A percentile compares a stretch with the other conserved stretches of the same genome.
Evolutionary conservation across 345 rosid species (phyloP).

Genomic region (Arabidopsis suecica): DNA sequence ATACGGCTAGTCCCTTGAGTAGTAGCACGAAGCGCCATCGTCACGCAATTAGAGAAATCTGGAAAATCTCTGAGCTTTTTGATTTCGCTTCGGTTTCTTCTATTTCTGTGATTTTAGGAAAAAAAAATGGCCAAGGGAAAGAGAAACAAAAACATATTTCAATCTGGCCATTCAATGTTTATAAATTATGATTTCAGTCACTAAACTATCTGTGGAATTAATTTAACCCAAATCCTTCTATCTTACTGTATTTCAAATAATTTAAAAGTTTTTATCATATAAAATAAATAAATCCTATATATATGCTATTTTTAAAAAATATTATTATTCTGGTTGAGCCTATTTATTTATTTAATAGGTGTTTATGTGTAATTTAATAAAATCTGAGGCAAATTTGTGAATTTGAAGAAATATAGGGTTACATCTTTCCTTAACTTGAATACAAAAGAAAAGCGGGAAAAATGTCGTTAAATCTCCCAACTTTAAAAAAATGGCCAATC

Average conservation of each 20-base stretch:
- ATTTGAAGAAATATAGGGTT: neutral
- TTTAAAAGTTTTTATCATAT: neutral
- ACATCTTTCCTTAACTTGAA: neutral
- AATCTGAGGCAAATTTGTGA: slow-evolving; percentile 1
- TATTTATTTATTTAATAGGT: neutral
- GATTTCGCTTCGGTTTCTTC: slow-evolving; percentile 22
- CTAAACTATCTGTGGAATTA: neutral
- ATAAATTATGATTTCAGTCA: neutral
- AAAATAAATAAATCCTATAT: neutral
- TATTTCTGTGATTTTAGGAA: slow-evolving; percentile 10
- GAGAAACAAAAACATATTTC: neutral
- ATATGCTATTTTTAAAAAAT: neutral
- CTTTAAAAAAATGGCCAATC: too few relatives aligned
- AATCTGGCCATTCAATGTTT: neutral
- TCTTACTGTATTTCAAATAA: neutral
- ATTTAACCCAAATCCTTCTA: neutral
- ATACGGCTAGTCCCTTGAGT: slow-evolving; percentile 54
- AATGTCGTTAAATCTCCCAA: too few relatives aligned
- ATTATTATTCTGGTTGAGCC: too few relatives aligned
- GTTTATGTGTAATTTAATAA: neutral
- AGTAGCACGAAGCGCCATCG: slow-evolving; percentile 68
- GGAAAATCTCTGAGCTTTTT: slow-evolving; percentile 22
- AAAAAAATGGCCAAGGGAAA: slow-evolving; percentile 6
- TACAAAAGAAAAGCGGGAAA: slow-evolving; percentile 22
- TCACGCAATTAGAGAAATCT: slow-evolving; percentile 25